Percentiles rank a stretch among this genome's conserved stretches.
Conservation (phyloP, 139 green algal genomes). For the Closterium sp. region DNA sequence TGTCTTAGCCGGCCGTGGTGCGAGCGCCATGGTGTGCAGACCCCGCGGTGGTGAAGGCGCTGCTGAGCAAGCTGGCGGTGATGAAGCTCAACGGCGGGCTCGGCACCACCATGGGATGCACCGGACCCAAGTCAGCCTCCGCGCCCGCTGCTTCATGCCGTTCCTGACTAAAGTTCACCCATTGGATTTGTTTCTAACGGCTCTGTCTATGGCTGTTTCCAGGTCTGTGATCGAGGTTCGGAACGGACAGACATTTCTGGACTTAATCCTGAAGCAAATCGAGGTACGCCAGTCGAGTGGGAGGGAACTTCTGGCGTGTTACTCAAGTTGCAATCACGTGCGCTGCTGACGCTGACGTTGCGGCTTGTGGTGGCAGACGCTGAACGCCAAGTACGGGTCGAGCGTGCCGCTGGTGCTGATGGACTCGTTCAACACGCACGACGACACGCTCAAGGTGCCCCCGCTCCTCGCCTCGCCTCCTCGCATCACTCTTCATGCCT, state of each 20-base stretch:
- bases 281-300: constrained; percentile 4
- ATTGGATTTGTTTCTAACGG: background rate
- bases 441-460: constrained; percentile 36
- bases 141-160: background rate
- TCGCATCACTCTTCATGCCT: background rate
- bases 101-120: constrained; percentile 44
- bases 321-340: background rate
- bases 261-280: constrained; percentile 39
- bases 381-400: constrained; percentile 28
- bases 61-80: constrained; percentile 34
- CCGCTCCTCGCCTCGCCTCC: background rate
- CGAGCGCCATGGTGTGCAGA: constrained; percentile 8
- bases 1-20: background rate
- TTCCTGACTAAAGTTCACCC: background rate
- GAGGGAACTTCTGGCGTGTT: background rate
- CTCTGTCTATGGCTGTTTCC: background rate
- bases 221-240: constrained; percentile 43
- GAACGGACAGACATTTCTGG: constrained; percentile 32
- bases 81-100: constrained; percentile 46
- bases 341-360: background rate
- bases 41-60: background rate
- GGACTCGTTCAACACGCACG: constrained; percentile 47
- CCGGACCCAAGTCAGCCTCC: constrained; percentile 31
- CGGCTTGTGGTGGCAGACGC: background rate
- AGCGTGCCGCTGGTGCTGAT: constrained; percentile 37